Evolutionary conservation across 139 green algal species (phyloP), one percentile per base, ranked within the genome.

Genomic region (Mychonastes homosphaera): DNA sequence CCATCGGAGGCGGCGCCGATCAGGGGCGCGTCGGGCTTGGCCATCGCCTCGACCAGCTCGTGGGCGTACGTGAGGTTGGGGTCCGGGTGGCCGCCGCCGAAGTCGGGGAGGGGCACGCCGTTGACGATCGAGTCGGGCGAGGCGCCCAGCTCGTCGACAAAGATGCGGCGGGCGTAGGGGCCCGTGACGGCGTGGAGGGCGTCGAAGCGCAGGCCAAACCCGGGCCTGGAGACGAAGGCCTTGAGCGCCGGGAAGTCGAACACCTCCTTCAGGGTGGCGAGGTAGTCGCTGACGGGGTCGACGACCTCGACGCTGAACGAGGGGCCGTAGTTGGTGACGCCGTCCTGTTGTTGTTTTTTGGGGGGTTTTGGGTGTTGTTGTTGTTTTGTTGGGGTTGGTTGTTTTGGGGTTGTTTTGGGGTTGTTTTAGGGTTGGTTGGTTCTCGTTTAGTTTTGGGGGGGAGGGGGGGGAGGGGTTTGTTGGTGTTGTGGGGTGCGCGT

Each of bases 51-150:
- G n/a, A 83, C 92, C 63, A 98, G 83, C 56, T 98, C 92, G 44
- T 97, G 78, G 12, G 92, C 92, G 58, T 98, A 98, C 12, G 92
- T 99, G 30, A 99, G 83, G 77, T 99, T 99, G 58, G 92, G 92
- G 79, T 99, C 92, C 13, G 92, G 92, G 79, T 99, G 92, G 35
- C 92, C 92, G 35, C 84, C 86, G 28, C 79, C 86, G 81, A 99
- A 99, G 78, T 96, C 86, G 47, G 89, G 77, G 64, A 84, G 76
- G 24, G 83, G 84, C 5, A 75, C 49, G 23, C 65, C 68, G 51
- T 83, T 70, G 70, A 69, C 70, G 54, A 87, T 46, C 19, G 62
- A 66, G 28, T 50, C 59, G 15, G 68, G 26, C 38, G 68, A 56
- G 44, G 75, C 84, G 8, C 84, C 85, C 48, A 93, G 79, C 75